A percentile compares a stretch with the other conserved stretches of the same genome.
Conservation (phyloP, 371 early-diverging fungal species). For the Haplosporangium sp. region DNA sequence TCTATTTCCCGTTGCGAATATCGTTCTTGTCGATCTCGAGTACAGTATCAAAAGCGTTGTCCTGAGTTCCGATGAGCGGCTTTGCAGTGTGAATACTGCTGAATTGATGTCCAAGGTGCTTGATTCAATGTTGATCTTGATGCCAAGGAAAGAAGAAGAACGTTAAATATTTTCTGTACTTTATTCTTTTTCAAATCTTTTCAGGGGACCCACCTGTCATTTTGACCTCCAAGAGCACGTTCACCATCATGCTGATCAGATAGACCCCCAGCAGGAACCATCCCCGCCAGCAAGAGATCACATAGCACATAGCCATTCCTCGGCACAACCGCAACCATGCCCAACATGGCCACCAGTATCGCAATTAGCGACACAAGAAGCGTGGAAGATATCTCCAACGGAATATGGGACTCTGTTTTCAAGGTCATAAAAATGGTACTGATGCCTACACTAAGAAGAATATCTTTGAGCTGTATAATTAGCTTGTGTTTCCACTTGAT, state of each 20-base stretch:
- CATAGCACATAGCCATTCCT: slow-evolving; percentile 62
- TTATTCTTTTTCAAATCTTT: too few species aligned
- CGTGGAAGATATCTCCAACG: slow-evolving; percentile 62
- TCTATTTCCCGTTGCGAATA: too few species aligned
- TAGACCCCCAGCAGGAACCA: slow-evolving; percentile 64
- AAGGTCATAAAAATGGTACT: slow-evolving; percentile 70
- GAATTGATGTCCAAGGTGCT: too few species aligned
- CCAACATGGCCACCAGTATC: slow-evolving; percentile 60
- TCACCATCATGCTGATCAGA: slow-evolving; percentile 61
- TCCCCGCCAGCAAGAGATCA: slow-evolving; percentile 64
- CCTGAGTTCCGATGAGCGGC: too few species aligned
- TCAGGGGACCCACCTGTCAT: too few species aligned
- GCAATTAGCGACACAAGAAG: slow-evolving; percentile 66
- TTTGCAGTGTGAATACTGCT: too few species aligned
- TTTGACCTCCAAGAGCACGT: slow-evolving; percentile 62
- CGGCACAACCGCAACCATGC: slow-evolving; percentile 64
- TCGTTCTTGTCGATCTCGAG: too few species aligned
- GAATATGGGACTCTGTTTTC: slow-evolving; percentile 58
- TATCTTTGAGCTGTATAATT: slow-evolving; percentile 56
- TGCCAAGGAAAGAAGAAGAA: too few species aligned
- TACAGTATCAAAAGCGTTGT: too few species aligned
- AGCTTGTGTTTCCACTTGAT: background rate
- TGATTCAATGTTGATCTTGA: too few species aligned
- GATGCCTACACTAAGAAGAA: slow-evolving; percentile 81
- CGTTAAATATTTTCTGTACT: too few species aligned